Evolutionary conservation across 2,329 filamentous ascomycete genomes (phyloP).

Genomic region (Ophiobolus disseminans): DNA sequence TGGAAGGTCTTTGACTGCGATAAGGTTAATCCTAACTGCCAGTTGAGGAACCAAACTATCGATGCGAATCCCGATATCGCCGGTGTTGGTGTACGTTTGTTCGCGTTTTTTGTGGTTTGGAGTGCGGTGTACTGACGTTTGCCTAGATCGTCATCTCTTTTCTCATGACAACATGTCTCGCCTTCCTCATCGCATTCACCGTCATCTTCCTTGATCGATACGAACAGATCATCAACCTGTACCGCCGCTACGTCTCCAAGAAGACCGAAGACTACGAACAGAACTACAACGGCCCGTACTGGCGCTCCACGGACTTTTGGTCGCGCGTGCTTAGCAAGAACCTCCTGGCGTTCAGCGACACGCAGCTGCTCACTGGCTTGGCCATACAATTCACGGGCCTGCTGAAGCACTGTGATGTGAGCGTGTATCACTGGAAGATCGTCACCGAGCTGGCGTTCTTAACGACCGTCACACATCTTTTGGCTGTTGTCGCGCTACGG

Average conservation of each 20-base stretch:
- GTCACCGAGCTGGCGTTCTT: constrained; percentile 40
- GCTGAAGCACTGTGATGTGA: constrained; percentile 39
- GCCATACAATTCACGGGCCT: constrained; percentile 42
- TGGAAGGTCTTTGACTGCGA: constrained; percentile 31
- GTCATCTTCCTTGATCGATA: constrained; percentile 40
- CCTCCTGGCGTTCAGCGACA: constrained; percentile 40
- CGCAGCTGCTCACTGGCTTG: constrained; percentile 40
- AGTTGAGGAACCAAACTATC: constrained; percentile 15
- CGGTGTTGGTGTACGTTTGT: constrained; percentile 34
- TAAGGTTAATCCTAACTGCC: constrained; percentile 19
- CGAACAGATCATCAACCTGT: constrained; percentile 25
- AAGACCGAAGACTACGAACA: constrained; percentile 16
- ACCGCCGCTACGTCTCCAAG: constrained; percentile 20
- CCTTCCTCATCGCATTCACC: constrained; percentile 36
- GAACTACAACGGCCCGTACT: constrained; percentile 27
- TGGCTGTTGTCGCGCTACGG: constrained; percentile 35
- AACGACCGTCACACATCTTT: constrained; percentile 40
- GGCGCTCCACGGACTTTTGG: constrained; percentile 40
- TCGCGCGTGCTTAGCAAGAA: constrained; percentile 41
- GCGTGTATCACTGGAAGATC: constrained; percentile 42
- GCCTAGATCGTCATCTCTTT: constrained; percentile 36
- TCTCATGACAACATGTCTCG: constrained; percentile 36
- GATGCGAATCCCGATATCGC: constrained; percentile 39
- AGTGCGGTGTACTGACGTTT: constrained; percentile 4
- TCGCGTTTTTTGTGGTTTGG: not conserved